Conservation (phyloP, 208 protist genomes). For the Crithidia fasciculata region DNA sequence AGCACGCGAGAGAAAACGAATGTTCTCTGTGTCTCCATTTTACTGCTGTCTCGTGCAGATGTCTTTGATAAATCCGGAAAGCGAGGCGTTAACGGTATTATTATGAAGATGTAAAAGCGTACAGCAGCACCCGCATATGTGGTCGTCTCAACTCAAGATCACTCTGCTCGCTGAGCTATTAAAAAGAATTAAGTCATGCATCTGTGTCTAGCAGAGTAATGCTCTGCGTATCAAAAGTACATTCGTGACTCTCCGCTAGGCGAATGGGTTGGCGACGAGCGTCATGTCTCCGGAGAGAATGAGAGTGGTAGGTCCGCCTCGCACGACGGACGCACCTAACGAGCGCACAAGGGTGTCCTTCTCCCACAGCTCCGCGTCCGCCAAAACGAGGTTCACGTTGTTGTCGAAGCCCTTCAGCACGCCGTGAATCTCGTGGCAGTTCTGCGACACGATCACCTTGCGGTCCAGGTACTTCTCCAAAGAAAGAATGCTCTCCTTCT, state of each 20-base stretch:
- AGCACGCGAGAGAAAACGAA: too few species aligned
- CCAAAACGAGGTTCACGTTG: constrained; percentile 82
- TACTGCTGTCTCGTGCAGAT: too few species aligned
- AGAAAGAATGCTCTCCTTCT: constrained; percentile 78
- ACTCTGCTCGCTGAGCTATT: too few species aligned
- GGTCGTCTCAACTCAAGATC: too few species aligned
- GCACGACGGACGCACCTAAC: constrained; percentile 77
- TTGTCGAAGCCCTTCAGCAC: constrained; percentile 90
- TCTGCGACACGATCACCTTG: constrained; percentile 57
- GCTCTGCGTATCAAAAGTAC: not conserved
- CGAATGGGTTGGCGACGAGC: constrained; percentile 45
- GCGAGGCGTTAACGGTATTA: too few species aligned
- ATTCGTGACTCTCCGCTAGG: not conserved
- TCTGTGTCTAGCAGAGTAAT: not conserved
- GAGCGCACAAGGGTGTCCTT: constrained; percentile 43
- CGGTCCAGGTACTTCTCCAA: constrained; percentile 82
- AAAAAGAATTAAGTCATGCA: not conserved
- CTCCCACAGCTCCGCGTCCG: constrained; percentile 73
- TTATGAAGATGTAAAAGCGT: too few species aligned
- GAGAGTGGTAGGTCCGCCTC: constrained; percentile 59
- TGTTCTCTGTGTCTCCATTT: too few species aligned
- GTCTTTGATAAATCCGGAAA: too few species aligned
- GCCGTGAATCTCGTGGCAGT: constrained; percentile 56
- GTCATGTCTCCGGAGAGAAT: constrained; percentile 72
- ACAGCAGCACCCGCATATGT: too few species aligned